phyloP scores from a whole-genome alignment of 371 early-diverging fungal genomes.

The Haplosporangium sp. region DNA sequence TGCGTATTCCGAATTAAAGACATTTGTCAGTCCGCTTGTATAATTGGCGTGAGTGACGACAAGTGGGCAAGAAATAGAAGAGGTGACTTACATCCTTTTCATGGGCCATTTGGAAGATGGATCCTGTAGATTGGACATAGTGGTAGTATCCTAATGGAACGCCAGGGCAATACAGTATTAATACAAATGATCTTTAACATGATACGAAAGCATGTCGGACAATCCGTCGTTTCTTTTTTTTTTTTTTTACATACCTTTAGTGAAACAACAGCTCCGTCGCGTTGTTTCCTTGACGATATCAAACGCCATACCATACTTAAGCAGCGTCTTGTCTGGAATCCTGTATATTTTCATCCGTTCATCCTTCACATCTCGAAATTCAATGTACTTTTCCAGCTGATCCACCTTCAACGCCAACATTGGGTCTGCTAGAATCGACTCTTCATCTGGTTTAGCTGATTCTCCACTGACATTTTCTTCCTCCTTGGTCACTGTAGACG shows the following conservation, averaged over 20 bases:
- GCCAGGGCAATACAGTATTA: too few species aligned
- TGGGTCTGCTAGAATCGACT: constrained; percentile 40
- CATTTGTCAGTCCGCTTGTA: too few species aligned
- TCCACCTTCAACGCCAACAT: constrained; percentile 40
- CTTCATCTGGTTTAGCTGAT: constrained; percentile 34
- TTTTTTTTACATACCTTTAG: constrained; percentile 65
- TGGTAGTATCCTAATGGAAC: constrained; percentile 69
- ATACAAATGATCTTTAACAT: too few species aligned
- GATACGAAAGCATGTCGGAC: too few species aligned
- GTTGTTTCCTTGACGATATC: constrained; percentile 79
- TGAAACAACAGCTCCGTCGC: constrained; percentile 84
- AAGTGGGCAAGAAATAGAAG: neutral
- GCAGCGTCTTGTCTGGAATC: constrained; percentile 59
- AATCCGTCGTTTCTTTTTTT: too few species aligned
- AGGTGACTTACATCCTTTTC: constrained; percentile 60
- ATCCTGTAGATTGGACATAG: constrained; percentile 84
- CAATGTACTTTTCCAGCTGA: constrained; percentile 32
- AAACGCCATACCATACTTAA: constrained; percentile 72
- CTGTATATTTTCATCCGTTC: constrained; percentile 38
- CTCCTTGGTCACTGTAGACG: constrained; percentile 33
- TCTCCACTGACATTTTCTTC: neutral
- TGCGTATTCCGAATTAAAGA: too few species aligned
- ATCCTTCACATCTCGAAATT: constrained; percentile 36
- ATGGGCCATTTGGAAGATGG: constrained; percentile 70
- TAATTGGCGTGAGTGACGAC: too few species aligned